Evolutionary conservation across 306 rosid species (phyloP).

Genomic region (Ormosia emarginata): DNA sequence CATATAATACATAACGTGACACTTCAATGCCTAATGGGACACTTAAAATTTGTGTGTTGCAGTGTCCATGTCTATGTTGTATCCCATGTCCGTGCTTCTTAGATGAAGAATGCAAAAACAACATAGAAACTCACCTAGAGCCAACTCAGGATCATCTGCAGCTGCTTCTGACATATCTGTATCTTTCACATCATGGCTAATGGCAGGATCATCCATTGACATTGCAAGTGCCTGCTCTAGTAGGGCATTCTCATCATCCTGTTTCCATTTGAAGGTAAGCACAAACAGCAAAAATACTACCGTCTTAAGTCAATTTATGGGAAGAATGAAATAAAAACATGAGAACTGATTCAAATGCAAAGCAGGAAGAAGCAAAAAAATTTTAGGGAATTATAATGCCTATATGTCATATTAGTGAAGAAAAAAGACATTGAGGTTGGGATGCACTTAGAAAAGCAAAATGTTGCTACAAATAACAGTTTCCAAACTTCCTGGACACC

Average conservation of each 20-base stretch:
- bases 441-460: background rate
- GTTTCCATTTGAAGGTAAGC: conserved; percentile 26
- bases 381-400: background rate
- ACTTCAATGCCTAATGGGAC: background rate
- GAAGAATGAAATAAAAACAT: background rate
- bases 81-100: background rate
- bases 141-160: conserved; percentile 85
- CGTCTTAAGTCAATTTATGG: background rate
- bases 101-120: background rate
- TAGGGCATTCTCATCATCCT: conserved; percentile 77
- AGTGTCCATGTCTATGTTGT: background rate
- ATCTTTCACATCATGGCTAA: conserved; percentile 60
- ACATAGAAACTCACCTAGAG: conserved; percentile 63
- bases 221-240: conserved; percentile 98
- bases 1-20: background rate
- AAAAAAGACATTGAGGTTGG: background rate
- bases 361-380: background rate
- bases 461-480: background rate
- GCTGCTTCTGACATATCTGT: conserved; percentile 86
- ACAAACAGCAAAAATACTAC: conserved; percentile 2
- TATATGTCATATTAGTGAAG: background rate
- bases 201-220: conserved; percentile 93
- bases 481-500: background rate
- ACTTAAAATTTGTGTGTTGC: background rate
- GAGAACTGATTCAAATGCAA: background rate